Base-by-base conservation (phyloP, 2,329 filamentous ascomycete species). In the Zasmidium cellare region DNA sequence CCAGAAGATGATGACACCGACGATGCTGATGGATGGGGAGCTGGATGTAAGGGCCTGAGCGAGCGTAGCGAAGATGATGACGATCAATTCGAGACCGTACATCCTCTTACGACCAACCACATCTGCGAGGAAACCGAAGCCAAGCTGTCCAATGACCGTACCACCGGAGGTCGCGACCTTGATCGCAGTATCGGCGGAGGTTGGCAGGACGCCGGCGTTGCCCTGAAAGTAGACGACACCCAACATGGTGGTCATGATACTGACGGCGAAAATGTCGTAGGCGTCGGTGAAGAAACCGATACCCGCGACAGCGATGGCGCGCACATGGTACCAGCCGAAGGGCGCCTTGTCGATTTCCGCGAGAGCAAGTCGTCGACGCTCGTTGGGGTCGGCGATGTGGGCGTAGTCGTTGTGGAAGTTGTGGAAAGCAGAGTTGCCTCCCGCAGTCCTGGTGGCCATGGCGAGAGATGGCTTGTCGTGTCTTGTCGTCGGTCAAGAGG, bases 221-320 rank as follows among this genome's bases (percentile, higher is more conserved):
- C 49, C 14, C 48, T 82, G 82, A 72, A 83, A 92, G 79, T 89
- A 93, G 64, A 92, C 89, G 50, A 92, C 85, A 45, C 90, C 90
- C 51, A 92, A 73, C 88, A 92, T 91, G 62, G 84, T 82, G 24
- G 88, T 90, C 62, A 88, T 79, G 69, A 91, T 79, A 63, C 86
- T 88, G 66, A 89, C 87, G 69, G 87, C 86, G 74, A 94, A 94
- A 77, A 92, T 90, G 57, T 74, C 71, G 75, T 92, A 93, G 12
- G 89, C 89, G 71, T 93, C 91, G 16, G 90, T 93, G 76, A 94
- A 94, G 84, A 96, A 94, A 66, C 90, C 91, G 61, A 93, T 88
- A 67, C 91, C 90, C 25, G 90, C 90, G 22, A 93, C 90, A 9
- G 90, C 77, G 54, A 90, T 84, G 57, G 90, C 88, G 44, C 90